phyloP scores from a whole-genome alignment of 2,329 filamentous ascomycete species.

The Pseudopithomyces chartarum region DNA sequence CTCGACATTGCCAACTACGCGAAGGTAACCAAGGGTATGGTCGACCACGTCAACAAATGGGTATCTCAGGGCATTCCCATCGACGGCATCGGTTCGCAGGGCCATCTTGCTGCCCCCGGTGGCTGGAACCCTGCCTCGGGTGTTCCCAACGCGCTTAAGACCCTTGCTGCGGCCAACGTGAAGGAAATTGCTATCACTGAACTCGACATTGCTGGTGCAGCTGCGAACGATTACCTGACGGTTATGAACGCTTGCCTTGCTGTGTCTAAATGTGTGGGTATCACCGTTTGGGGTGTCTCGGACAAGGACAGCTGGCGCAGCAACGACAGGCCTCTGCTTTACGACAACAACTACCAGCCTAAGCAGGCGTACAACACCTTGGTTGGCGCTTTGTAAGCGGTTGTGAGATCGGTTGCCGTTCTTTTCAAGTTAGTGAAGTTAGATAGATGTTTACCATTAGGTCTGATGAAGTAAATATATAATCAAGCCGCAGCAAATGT shows the following conservation, averaged over 20 bases:
- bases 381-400: conserved; percentile 17
- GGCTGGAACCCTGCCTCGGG: conserved; percentile 51
- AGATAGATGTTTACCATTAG: too few species aligned
- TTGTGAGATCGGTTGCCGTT: too few species aligned
- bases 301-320: conserved; percentile 52
- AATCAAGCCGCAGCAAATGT: too few species aligned
- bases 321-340: conserved; percentile 46
- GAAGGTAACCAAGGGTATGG: conserved; percentile 61
- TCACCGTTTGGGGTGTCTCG: conserved; percentile 65
- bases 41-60: conserved; percentile 67
- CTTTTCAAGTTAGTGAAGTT: too few species aligned
- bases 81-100: conserved; percentile 67
- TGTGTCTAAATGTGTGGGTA: conserved; percentile 65
- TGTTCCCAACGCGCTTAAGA: conserved; percentile 56
- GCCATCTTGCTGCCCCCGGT: conserved; percentile 51
- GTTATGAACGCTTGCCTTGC: conserved; percentile 61
- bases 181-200: conserved; percentile 69
- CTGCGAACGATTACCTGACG: conserved; percentile 61
- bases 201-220: conserved; percentile 67
- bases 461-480: too few species aligned
- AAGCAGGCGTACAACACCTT: conserved; percentile 48
- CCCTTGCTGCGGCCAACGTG: conserved; percentile 56
- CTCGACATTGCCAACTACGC: conserved; percentile 64
- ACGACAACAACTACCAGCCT: conserved; percentile 47
- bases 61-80: conserved; percentile 65